Percentiles rank a stretch among this genome's conserved stretches.
Evolutionary conservation across 805 yeast genomes (phyloP).

Genomic region (Kluyveromyces aestuarii): DNA sequence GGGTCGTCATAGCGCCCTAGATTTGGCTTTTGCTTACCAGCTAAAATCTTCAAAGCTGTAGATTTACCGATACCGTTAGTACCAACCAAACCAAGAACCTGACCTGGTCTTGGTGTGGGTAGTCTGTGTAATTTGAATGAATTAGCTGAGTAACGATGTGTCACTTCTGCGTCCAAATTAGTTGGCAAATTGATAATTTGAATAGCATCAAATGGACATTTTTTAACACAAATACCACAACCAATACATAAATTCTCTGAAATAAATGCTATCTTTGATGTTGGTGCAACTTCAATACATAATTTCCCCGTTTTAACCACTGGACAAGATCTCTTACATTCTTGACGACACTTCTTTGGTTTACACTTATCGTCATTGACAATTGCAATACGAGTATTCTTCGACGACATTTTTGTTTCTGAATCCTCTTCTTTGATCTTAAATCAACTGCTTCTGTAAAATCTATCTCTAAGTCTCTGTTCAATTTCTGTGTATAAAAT

Average conservation of each 20-base stretch:
- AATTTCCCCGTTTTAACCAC: constrained; percentile 96
- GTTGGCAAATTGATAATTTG: constrained; percentile 94
- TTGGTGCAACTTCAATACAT: constrained; percentile 93
- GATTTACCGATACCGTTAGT: constrained; percentile 99
- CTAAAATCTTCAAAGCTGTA: constrained; percentile 91
- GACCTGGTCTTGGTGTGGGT: constrained; percentile 99
- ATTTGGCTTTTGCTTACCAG: constrained; percentile 97
- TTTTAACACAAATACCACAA: constrained; percentile 99
- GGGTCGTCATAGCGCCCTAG: constrained; percentile 91
- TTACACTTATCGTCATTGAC: constrained; percentile 92
- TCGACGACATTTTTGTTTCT: constrained; percentile 26
- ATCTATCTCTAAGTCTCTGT: too few species aligned
- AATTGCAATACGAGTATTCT: constrained; percentile 85
- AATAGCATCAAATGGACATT: constrained; percentile 97
- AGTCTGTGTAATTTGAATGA: constrained; percentile 94
- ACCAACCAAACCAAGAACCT: constrained; percentile 95
- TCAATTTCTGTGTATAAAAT: not conserved
- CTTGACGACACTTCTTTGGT: constrained; percentile 98
- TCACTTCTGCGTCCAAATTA: constrained; percentile 82
- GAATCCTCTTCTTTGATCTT: not conserved
- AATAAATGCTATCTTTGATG: constrained; percentile 86
- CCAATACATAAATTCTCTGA: constrained; percentile 94
- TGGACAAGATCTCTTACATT: constrained; percentile 94
- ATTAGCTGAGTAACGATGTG: constrained; percentile 96
- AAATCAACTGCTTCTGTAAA: not conserved